Base-by-base conservation (phyloP, 768 basidiomycete species). In the Cystobasidium ongulense region DNA sequence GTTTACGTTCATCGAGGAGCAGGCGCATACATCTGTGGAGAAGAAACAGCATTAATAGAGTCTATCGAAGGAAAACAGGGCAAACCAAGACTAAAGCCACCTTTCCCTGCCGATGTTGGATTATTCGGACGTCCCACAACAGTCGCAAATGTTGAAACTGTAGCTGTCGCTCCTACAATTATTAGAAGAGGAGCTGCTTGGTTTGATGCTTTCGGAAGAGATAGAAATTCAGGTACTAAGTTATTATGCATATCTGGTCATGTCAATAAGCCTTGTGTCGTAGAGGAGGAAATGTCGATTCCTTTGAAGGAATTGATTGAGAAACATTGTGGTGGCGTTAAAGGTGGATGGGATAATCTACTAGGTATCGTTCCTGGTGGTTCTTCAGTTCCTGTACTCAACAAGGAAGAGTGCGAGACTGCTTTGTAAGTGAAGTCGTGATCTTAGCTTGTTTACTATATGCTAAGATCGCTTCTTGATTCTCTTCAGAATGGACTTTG, bases 241-340 rank as follows among this genome's bases (percentile, higher is more conserved):
- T 82, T 98, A 18, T 97, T 87, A 83, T 97, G 95, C 82, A 89
- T 99, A 78, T 91, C 89, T 62, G 95, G 95, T 0, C 95, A 98
- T 78, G 95, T 98, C 77, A 97, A 97, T 83, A 96, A 95, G 82
- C 95, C 95, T 0, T 95, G 91, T 80, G 92, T 96, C 23, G 86
- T 99, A 29, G 95, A 99, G 84, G 95, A 99, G 82, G 95, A 98
- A 85, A 99, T 98, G 95, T 91, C 90, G 76, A 98, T 98, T 62
- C 92, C 94, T 10, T 82, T 97, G 76, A 88, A 89, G 82, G 95
- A 99, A 61, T 84, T 98, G 66, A 82, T 99, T 65, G 95, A 97
- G 82, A 95, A 92, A 83, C 95, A 99, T 82, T 95, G 93, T 79
- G 95, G 95, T 25, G 95, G 95, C 79, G 87, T 99, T 50, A 83